A percentile compares a stretch with the other conserved stretches of the same genome.
phyloP scores from a whole-genome alignment of 371 early-diverging fungal species.

The Rhizopus microsporus region DNA sequence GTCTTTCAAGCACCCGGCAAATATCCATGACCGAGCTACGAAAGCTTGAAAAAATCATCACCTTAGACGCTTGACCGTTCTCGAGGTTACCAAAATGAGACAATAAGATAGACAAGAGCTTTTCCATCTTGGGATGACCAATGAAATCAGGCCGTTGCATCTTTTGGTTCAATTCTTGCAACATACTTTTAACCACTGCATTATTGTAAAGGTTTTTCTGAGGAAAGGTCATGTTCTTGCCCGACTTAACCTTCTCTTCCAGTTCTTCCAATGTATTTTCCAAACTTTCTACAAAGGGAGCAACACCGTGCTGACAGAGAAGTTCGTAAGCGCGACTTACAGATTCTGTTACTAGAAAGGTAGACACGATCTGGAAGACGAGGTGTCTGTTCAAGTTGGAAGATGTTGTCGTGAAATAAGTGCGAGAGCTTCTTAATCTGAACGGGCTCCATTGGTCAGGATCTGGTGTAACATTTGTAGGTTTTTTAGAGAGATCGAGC shows the following conservation, averaged over 20 bases:
- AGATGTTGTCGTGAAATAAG: conserved; percentile 33
- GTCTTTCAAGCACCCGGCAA: conserved; percentile 55
- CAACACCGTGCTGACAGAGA: conserved; percentile 64
- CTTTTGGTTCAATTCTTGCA: conserved; percentile 4
- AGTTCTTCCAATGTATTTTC: conserved; percentile 29
- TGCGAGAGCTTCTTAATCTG: conserved; percentile 46
- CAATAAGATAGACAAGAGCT: conserved; percentile 61
- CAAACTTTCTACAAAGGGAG: conserved; percentile 56
- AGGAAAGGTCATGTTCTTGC: conserved; percentile 2
- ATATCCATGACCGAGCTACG: conserved; percentile 91
- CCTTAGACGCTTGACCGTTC: conserved; percentile 53
- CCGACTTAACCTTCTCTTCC: neutral
- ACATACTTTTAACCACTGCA: neutral
- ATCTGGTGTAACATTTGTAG: conserved; percentile 47
- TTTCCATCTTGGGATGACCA: conserved; percentile 85
- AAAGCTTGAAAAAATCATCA: conserved; percentile 89
- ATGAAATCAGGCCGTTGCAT: conserved; percentile 46
- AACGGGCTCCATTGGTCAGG: conserved; percentile 47
- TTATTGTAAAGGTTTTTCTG: neutral
- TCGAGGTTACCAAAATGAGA: conserved; percentile 59
- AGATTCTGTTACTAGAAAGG: conserved; percentile 43
- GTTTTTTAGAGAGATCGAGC: conserved; percentile 43
- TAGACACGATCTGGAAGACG: conserved; percentile 32
- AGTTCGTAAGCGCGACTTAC: conserved; percentile 56
- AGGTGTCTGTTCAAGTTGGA: conserved; percentile 27